Evolutionary conservation across 805 yeast genomes (phyloP).

Genomic region (Monosporozyma solicola): DNA sequence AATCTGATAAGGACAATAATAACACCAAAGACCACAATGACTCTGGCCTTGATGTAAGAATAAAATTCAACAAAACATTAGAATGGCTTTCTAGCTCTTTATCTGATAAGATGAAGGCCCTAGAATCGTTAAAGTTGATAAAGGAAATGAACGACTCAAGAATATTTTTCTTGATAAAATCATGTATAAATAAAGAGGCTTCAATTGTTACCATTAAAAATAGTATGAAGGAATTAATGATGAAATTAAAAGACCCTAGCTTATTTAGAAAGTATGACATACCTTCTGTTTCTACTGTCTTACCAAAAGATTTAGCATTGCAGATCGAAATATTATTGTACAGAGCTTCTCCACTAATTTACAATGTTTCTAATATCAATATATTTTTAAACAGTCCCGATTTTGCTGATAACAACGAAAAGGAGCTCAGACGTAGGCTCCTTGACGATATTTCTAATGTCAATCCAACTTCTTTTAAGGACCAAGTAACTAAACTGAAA

Average conservation of each 20-base stretch:
- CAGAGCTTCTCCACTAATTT: slow-evolving; percentile 51
- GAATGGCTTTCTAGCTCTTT: slow-evolving; percentile 53
- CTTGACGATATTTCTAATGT: slow-evolving; percentile 50
- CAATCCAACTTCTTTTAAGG: slow-evolving; percentile 56
- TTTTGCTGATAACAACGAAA: slow-evolving; percentile 27
- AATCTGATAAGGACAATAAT: slow-evolving; percentile 10
- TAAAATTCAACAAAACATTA: slow-evolving; percentile 45
- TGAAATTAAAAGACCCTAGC: slow-evolving; percentile 46
- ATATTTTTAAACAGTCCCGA: slow-evolving; percentile 35
- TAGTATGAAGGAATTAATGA: slow-evolving; percentile 54
- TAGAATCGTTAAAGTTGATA: slow-evolving; percentile 44
- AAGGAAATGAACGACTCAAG: slow-evolving; percentile 50
- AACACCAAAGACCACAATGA: not conserved
- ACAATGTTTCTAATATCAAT: slow-evolving; percentile 56
- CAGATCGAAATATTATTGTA: slow-evolving; percentile 51
- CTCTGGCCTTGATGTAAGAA: slow-evolving; percentile 4
- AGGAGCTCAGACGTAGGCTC: slow-evolving; percentile 36
- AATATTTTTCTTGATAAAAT: slow-evolving; percentile 44
- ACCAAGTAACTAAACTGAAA: slow-evolving; percentile 46
- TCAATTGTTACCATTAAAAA: slow-evolving; percentile 52
- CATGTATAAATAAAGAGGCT: slow-evolving; percentile 47
- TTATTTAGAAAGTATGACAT: slow-evolving; percentile 33
- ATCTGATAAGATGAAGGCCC: slow-evolving; percentile 44
- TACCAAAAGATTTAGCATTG: slow-evolving; percentile 41
- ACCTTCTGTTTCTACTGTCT: slow-evolving; percentile 27